Percentiles rank a stretch among this genome's conserved stretches.
phyloP scores from a whole-genome alignment of 495 filamentous ascomycete species.

The Achaetomiella virescens region DNA sequence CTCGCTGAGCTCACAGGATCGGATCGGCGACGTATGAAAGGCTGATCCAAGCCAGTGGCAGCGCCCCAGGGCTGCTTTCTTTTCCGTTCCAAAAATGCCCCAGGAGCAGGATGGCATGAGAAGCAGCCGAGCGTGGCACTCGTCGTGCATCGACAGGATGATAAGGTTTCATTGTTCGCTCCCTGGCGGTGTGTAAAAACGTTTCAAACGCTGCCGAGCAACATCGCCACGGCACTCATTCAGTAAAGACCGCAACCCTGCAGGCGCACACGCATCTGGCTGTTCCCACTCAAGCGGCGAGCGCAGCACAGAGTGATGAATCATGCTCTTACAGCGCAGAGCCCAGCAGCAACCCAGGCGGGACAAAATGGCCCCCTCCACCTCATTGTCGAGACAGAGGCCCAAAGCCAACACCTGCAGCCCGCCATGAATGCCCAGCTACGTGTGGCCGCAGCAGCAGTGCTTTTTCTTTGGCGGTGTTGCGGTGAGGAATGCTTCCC shows the following conservation, averaged over 20 bases:
- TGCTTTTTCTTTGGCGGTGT: too few relatives aligned
- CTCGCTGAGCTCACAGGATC: not conserved
- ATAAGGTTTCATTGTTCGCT: not conserved
- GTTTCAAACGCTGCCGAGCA: slow-evolving; percentile 3
- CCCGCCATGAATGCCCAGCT: too few relatives aligned
- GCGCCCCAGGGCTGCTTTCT: not conserved
- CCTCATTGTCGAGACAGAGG: too few relatives aligned
- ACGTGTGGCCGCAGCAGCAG: too few relatives aligned
- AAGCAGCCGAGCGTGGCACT: slow-evolving; percentile 3
- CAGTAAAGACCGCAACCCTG: not conserved
- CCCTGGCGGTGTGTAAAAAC: not conserved
- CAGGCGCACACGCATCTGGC: not conserved
- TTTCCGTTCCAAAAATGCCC: slow-evolving; percentile 11
- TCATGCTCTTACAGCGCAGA: slow-evolving; percentile 4
- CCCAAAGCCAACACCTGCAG: too few relatives aligned
- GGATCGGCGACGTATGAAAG: slow-evolving; percentile 5
- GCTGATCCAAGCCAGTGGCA: not conserved
- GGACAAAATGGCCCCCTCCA: too few relatives aligned
- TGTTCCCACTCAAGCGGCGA: slow-evolving; percentile 5
- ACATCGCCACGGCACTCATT: not conserved
- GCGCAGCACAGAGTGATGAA: not conserved
- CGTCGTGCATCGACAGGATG: not conserved
- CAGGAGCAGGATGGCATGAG: slow-evolving; percentile 1
- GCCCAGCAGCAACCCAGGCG: too few relatives aligned
- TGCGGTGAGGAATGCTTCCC: too few relatives aligned